Conservation (phyloP, 2,329 filamentous ascomycete species). For the Botrytis pseudocinerea region DNA sequence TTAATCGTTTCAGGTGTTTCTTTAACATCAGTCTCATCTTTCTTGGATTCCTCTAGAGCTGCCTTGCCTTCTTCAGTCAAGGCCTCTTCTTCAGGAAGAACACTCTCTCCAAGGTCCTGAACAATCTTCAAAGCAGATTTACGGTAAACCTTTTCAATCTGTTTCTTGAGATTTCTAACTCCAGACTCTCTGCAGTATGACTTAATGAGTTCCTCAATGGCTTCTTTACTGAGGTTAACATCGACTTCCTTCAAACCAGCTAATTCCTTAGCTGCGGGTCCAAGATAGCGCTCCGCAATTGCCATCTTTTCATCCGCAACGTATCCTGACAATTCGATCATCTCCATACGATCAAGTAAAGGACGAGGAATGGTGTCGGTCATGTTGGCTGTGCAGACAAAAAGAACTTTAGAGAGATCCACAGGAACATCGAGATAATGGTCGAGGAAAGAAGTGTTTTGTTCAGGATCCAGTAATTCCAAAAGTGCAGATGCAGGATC, state of each 20-base stretch:
- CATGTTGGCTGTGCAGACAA: conserved; percentile 99
- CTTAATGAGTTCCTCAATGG: conserved; percentile 96
- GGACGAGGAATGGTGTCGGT: conserved; percentile 96
- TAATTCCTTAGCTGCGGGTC: conserved; percentile 90
- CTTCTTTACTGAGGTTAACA: conserved; percentile 80
- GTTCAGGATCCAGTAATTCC: conserved; percentile 92
- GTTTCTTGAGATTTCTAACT: conserved; percentile 97
- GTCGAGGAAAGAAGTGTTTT: conserved; percentile 95
- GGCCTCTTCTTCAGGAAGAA: conserved; percentile 75
- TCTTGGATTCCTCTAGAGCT: conserved; percentile 68
- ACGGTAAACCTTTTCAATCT: conserved; percentile 98
- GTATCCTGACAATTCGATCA: conserved; percentile 94
- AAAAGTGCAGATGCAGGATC: conserved; percentile 93
- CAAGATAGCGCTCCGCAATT: conserved; percentile 90
- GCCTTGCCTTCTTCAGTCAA: conserved; percentile 84
- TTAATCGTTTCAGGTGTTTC: conserved; percentile 57
- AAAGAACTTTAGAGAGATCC: conserved; percentile 94
- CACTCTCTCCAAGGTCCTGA: conserved; percentile 85
- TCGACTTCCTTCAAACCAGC: conserved; percentile 88
- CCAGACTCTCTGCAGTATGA: conserved; percentile 97
- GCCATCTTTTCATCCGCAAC: conserved; percentile 99
- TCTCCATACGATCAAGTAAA: conserved; percentile 93
- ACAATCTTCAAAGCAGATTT: conserved; percentile 98
- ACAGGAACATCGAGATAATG: conserved; percentile 99
- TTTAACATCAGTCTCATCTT: conserved; percentile 63